Conservation (phyloP, 441 rosid species). For the Populus hybrid region DNA sequence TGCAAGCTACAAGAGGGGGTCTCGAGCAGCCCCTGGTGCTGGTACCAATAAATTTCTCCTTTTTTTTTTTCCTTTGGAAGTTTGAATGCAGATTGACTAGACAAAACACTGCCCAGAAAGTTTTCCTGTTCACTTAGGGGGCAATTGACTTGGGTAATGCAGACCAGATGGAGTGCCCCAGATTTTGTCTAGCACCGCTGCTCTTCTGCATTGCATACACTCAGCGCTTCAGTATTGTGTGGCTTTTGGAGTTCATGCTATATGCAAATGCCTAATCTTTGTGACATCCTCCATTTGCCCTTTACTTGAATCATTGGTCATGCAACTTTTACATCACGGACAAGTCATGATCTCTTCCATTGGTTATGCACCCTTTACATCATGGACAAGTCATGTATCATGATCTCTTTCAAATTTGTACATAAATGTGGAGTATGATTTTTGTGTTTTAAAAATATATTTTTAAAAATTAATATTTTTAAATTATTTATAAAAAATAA, state of each 20-base stretch:
- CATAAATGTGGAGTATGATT: too few species aligned
- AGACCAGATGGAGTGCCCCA: background rate
- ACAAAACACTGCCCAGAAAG: background rate
- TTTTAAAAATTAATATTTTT: too few species aligned
- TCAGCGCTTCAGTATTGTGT: background rate
- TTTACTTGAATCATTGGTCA: too few species aligned
- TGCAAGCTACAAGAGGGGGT: too few species aligned
- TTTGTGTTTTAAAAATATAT: too few species aligned
- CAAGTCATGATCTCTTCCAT: too few species aligned
- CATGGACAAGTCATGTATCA: too few species aligned
- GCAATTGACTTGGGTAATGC: background rate
- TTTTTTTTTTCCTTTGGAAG: background rate
- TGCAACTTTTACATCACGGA: too few species aligned
- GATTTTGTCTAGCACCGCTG: background rate
- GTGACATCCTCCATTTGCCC: too few species aligned
- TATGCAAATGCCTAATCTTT: background rate
- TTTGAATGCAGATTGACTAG: conserved; percentile 6
- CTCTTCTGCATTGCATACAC: background rate
- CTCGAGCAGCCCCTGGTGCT: background rate
- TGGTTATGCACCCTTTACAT: too few species aligned
- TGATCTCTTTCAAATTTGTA: too few species aligned
- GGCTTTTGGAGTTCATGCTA: background rate
- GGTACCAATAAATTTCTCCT: background rate
- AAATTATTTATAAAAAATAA: too few species aligned
- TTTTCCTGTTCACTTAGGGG: background rate